Evolutionary conservation across 495 filamentous ascomycete genomes (phyloP).

Genomic region (Mycothermus thermophilus): DNA sequence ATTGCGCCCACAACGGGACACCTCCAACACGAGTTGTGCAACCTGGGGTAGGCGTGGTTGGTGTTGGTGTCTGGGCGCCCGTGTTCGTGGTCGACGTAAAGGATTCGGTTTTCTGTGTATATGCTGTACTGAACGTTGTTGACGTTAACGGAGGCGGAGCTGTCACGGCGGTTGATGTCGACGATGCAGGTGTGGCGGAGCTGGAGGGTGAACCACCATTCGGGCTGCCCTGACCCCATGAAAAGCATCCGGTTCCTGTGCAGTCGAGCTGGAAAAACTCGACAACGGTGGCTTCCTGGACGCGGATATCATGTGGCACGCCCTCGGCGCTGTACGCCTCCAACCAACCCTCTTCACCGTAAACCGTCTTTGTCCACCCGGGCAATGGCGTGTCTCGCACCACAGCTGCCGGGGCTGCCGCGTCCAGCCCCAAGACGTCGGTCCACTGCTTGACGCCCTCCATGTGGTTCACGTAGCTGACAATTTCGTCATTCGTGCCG

Average conservation of each 20-base stretch:
- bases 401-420: slow-evolving; percentile 18
- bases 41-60: too few species aligned
- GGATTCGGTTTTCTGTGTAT: too few species aligned
- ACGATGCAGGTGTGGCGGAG: neutral
- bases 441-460: slow-evolving; percentile 47
- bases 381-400: slow-evolving; percentile 22
- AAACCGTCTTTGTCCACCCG: slow-evolving; percentile 35
- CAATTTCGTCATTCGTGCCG: slow-evolving; percentile 34
- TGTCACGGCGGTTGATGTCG: neutral
- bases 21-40: neutral
- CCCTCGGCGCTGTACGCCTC: slow-evolving; percentile 36
- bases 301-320: slow-evolving; percentile 37
- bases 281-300: slow-evolving; percentile 35
- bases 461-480: slow-evolving; percentile 34
- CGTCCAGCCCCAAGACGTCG: slow-evolving; percentile 29
- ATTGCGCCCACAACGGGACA: slow-evolving; percentile 5
- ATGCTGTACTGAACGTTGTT: too few species aligned
- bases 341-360: slow-evolving; percentile 28
- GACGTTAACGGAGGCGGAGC: too few species aligned
- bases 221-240: slow-evolving; percentile 23
- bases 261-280: slow-evolving; percentile 35
- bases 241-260: slow-evolving; percentile 19
- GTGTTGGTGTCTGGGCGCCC: neutral
- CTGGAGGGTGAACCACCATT: neutral
- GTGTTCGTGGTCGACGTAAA: neutral